phyloP scores from a whole-genome alignment of 345 rosid species.

The Sisymbrium altissimum region DNA sequence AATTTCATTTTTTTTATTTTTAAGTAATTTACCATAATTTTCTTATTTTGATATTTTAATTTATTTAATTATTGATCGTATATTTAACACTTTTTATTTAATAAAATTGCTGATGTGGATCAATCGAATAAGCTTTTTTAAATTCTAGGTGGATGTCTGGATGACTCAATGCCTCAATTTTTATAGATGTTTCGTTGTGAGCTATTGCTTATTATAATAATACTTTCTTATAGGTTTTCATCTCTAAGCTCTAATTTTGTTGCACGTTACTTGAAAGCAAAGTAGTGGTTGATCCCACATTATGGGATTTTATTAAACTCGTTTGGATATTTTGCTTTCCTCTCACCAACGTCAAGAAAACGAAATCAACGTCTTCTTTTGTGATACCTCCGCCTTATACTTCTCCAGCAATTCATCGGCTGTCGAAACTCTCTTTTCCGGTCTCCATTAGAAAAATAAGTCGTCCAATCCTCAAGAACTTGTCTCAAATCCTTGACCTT shows the following conservation, averaged over 20 bases:
- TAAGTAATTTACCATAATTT: no score
- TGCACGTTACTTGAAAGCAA: neutral
- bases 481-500: conserved; percentile 53
- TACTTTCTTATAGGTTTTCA: neutral
- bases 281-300: neutral
- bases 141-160: no score
- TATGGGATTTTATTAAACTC: neutral
- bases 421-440: neutral
- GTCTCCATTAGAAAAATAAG: conserved; percentile 5
- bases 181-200: neutral
- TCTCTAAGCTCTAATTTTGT: neutral
- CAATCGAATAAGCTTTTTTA: no score
- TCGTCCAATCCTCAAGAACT: conserved; percentile 55
- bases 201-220: neutral
- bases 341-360: neutral
- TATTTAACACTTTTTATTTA: no score
- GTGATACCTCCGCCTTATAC: neutral
- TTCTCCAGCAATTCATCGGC: conserved; percentile 20
- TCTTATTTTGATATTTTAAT: no score
- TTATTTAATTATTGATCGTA: no score
- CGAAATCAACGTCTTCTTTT: neutral
- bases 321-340: neutral
- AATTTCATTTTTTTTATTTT: no score
- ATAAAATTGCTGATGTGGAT: no score
- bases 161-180: no score